Percentiles rank a stretch among this genome's conserved stretches.
Evolutionary conservation across 192 early-diverging fungal species (phyloP).

Genomic region (Anaeromyces robustus): DNA sequence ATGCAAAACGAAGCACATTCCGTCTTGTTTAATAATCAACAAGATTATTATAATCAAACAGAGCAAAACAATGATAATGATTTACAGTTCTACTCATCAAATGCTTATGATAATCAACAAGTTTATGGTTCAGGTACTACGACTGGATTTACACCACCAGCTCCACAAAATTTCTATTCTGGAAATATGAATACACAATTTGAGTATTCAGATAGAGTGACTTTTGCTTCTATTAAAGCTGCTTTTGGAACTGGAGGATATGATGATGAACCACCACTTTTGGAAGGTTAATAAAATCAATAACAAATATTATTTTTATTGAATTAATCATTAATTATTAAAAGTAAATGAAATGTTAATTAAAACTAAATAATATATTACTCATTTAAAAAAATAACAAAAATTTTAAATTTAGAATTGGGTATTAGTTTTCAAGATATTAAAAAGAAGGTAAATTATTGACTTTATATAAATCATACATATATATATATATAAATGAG

Average conservation of each 20-base stretch:
- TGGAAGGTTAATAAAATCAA: slow-evolving; percentile 45
- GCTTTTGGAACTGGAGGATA: slow-evolving; percentile 89
- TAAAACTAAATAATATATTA: no score
- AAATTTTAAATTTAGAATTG: background rate
- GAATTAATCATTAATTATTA: background rate
- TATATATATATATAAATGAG: no score
- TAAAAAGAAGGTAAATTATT: no score
- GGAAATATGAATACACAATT: background rate
- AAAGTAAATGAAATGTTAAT: background rate
- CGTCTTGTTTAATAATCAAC: background rate
- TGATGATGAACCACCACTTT: slow-evolving; percentile 78
- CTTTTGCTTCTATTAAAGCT: slow-evolving; percentile 10
- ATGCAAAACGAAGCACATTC: background rate
- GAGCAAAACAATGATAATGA: background rate
- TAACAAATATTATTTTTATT: background rate
- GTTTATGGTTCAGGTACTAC: background rate
- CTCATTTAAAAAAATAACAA: no score
- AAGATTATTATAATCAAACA: background rate
- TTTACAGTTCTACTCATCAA: background rate
- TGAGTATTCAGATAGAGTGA: background rate
- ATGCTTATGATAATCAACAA: background rate
- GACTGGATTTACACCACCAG: background rate
- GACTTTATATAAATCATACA: no score
- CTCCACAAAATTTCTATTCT: background rate
- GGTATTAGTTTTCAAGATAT: background rate